Percentiles rank a stretch among this genome's conserved stretches.
Conservation (phyloP, 2,329 filamentous ascomycete species). For the Penicillium decumbens region DNA sequence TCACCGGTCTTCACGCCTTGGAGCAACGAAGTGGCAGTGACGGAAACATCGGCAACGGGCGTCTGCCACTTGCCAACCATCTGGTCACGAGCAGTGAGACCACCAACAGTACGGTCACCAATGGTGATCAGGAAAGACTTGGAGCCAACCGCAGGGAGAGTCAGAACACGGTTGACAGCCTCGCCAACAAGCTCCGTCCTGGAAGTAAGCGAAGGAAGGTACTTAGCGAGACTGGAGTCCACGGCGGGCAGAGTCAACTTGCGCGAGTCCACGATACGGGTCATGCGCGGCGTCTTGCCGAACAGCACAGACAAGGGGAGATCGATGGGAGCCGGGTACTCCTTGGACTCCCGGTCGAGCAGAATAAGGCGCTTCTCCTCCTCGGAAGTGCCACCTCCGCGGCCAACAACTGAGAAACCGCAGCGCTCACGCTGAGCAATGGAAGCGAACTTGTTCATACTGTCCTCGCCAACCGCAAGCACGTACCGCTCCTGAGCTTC, state of each 20-base stretch:
- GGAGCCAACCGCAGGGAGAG: constrained; percentile 85
- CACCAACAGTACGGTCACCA: constrained; percentile 85
- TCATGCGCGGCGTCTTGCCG: constrained; percentile 78
- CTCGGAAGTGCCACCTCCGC: constrained; percentile 60
- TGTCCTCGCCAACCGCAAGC: constrained; percentile 74
- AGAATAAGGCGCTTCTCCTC: constrained; percentile 71
- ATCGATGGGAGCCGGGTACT: constrained; percentile 76
- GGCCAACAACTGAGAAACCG: constrained; percentile 86
- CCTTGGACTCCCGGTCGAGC: constrained; percentile 70
- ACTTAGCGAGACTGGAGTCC: constrained; percentile 66
- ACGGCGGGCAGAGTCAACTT: constrained; percentile 66
- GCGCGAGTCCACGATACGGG: constrained; percentile 66
- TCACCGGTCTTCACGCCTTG: constrained; percentile 73
- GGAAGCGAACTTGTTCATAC: constrained; percentile 66
- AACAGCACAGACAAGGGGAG: constrained; percentile 85
- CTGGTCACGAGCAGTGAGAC: constrained; percentile 82
- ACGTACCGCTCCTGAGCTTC: constrained; percentile 97
- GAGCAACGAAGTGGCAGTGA: constrained; percentile 77
- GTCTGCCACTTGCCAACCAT: constrained; percentile 97
- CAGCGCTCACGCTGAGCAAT: constrained; percentile 79
- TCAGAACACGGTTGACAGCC: constrained; percentile 75
- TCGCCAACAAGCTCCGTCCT: constrained; percentile 53
- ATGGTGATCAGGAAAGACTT: constrained; percentile 98
- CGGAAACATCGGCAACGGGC: constrained; percentile 88
- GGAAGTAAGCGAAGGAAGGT: constrained; percentile 55